Percentiles rank a stretch among this genome's conserved stretches.
Evolutionary conservation across 805 yeast genomes (phyloP).

Genomic region (Tetrapisispora namnaoensis): DNA sequence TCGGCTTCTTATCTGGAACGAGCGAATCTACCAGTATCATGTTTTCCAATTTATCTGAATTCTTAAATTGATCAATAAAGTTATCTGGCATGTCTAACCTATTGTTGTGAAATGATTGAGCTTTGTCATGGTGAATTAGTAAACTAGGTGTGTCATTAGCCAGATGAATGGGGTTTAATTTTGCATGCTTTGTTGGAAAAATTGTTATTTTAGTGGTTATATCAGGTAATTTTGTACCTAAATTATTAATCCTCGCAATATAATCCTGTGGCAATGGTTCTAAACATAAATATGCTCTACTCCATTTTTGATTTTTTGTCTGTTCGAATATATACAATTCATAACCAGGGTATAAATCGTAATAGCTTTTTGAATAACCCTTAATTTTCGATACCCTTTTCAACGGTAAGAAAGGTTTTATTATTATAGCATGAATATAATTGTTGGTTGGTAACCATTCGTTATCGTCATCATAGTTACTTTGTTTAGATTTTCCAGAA

Average conservation of each 20-base stretch:
- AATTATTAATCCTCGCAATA: constrained; percentile 42
- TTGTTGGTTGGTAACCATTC: constrained; percentile 42
- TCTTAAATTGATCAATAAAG: background rate
- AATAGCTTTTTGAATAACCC: constrained; percentile 30
- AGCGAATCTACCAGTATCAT: constrained; percentile 2
- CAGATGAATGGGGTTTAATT: constrained; percentile 23
- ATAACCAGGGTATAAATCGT: constrained; percentile 64
- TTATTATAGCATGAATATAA: constrained; percentile 36
- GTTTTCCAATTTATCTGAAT: background rate
- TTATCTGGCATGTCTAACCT: background rate
- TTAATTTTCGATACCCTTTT: constrained; percentile 30
- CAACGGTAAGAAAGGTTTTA: constrained; percentile 39
- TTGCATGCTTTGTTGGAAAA: constrained; percentile 49
- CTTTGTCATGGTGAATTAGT: background rate
- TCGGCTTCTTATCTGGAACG: constrained; percentile 14
- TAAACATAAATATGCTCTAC: constrained; percentile 62
- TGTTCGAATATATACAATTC: constrained; percentile 65
- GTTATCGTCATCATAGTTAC: background rate
- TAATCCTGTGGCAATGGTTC: constrained; percentile 66
- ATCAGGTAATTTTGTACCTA: constrained; percentile 55
- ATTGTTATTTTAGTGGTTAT: constrained; percentile 43
- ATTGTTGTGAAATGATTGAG: background rate
- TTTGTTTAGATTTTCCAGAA: background rate
- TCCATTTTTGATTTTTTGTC: constrained; percentile 52
- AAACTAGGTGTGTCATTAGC: constrained; percentile 11